Percentiles rank a stretch among this genome's conserved stretches.
Evolutionary conservation across 2,329 filamentous ascomycete species (phyloP).

Genomic region (Calonectria hongkongensis): DNA sequence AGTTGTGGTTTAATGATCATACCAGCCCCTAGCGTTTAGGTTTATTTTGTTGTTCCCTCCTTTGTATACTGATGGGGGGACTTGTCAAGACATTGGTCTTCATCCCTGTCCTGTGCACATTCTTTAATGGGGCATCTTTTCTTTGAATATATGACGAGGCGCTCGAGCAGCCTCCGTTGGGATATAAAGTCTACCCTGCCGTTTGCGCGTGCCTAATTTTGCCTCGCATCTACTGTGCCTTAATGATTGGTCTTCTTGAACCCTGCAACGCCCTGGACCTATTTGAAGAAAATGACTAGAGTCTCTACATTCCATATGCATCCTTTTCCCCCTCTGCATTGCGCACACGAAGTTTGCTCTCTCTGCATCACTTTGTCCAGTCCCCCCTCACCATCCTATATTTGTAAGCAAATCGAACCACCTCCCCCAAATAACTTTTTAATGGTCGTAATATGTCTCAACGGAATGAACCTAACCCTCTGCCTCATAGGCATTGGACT

Average conservation of each 20-base stretch:
- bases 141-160: conserved; percentile 7
- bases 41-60: conserved; percentile 41
- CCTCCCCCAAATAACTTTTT: too few relatives aligned
- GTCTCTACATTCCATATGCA: neutral
- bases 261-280: too few relatives aligned
- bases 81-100: conserved; percentile 32
- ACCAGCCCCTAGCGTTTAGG: conserved; percentile 52
- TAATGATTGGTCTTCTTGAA: neutral
- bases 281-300: too few relatives aligned
- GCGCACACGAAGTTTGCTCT: neutral
- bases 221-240: neutral
- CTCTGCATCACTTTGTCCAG: neutral
- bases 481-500: conserved; percentile 91
- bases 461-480: conserved; percentile 72
- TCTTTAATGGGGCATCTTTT: conserved; percentile 37
- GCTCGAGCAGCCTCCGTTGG: neutral
- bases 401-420: neutral
- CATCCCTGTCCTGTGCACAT: conserved; percentile 42
- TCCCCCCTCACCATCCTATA: neutral
- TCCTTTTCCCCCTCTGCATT: neutral
- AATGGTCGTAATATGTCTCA: neutral
- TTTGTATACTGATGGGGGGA: conserved; percentile 31
- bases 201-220: neutral
- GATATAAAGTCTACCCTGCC: neutral
- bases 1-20: conserved; percentile 52